Evolutionary conservation across 495 filamentous ascomycete genomes (phyloP), one percentile per base, ranked within the genome.

Genomic region (Penicillium roqueforti): DNA sequence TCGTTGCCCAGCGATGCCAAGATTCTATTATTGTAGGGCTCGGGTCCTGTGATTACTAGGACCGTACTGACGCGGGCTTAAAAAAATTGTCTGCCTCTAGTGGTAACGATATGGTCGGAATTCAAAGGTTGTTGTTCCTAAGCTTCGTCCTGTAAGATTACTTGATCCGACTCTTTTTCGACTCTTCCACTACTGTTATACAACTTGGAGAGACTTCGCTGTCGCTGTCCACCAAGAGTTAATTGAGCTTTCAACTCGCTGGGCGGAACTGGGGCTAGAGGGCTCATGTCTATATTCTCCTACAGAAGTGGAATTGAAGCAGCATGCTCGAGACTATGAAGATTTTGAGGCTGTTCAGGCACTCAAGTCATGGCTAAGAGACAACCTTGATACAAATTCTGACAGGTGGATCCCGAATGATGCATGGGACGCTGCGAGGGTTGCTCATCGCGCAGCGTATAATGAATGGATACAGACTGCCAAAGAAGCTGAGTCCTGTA

Each of bases 141-240:
- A 70, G 49, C 37, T 77, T 19, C 57, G 47, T 5, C 58, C 55
- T 26, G 62, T 70, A 39, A 70, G 67, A 53, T 43, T 64, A 20
- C 62, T 72, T 13, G 72, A 77, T 55, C 62, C 67, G 26, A 59
- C 56, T 39, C 50, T 77, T 3, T 64, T 75, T 41, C 65, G 68
- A 50, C 68, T 64, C 22, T 76, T 76, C 52, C 68, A 64, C 20
- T 76, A 73, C 59, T 66, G 58, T 47, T 62, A 73, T 52, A 69
- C 62, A 36, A 63, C 72, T 34, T 79, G 72, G 71, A 68, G 61
- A 58, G 69, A 76, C 49, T 65, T 68, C 41, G 69, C 70, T 31
- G 46, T 55, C 1, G 65, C 68, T 23, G 23, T 74, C 23, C 23
- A 63, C 22, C 67, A 77, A n/a, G 69, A 74, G 47, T n/a, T n/a